Percentiles rank a stretch among this genome's conserved stretches.
Conservation (phyloP, 2,329 filamentous ascomycete species). For the Dactylellina haptotyla region DNA sequence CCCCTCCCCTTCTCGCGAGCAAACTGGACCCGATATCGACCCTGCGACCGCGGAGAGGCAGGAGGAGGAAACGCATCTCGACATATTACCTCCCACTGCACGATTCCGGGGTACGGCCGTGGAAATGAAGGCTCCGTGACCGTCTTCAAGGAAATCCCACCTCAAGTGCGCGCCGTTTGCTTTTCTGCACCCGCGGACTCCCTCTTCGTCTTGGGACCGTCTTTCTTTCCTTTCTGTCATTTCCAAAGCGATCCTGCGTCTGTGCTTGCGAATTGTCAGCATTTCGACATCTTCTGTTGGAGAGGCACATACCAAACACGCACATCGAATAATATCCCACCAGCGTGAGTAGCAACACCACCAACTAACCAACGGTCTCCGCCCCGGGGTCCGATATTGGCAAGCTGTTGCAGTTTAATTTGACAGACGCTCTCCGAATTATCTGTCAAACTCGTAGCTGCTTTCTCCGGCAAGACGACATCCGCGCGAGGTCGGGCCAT, state of each 20-base stretch:
- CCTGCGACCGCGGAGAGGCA: conserved; percentile 46
- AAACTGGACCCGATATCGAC: conserved; percentile 42
- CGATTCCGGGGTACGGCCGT: conserved; percentile 23
- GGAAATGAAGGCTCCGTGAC: conserved; percentile 53
- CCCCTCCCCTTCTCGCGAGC: conserved; percentile 7
- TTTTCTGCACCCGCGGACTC: too few relatives aligned
- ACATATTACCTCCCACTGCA: neutral
- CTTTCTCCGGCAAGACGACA: conserved; percentile 8
- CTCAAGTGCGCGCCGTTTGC: conserved; percentile 31
- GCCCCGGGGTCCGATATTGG: neutral
- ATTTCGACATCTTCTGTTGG: neutral
- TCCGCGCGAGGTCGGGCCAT: conserved; percentile 30
- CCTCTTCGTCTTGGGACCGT: neutral
- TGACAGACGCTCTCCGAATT: neutral
- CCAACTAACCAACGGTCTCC: too few relatives aligned
- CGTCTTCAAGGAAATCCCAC: conserved; percentile 19
- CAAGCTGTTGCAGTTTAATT: neutral
- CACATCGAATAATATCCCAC: neutral
- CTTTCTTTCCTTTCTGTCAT: conserved; percentile 9
- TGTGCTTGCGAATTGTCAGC: neutral
- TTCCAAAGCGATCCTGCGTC: neutral
- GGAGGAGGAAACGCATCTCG: conserved; percentile 41
- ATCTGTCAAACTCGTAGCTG: conserved; percentile 5
- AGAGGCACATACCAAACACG: neutral
- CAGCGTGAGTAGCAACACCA: too few relatives aligned